These are phyloP conservation scores for Solanum chmielewskii DNA, from an alignment of 257 asterid species.

Conservation along the genomic window DNA sequence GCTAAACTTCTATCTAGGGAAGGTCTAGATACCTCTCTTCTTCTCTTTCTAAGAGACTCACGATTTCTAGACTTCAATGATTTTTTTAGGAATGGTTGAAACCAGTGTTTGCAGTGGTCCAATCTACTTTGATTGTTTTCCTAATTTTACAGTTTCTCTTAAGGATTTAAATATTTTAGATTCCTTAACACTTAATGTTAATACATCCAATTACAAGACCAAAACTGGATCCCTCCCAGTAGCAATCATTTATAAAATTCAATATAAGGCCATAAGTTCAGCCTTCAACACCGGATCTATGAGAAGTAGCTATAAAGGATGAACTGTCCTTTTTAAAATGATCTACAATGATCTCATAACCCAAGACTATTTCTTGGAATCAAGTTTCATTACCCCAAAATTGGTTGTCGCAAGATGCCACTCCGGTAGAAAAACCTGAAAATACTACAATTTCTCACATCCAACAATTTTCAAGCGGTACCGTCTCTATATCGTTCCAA, in stretches of 20 bases:
- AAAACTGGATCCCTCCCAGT: neutral
- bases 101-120: neutral
- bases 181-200: neutral
- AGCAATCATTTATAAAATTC: neutral
- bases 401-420: no score
- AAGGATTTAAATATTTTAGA: neutral
- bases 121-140: no score
- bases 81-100: neutral
- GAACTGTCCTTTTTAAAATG: no score
- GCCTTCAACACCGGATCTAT: neutral
- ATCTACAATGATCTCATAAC: neutral
- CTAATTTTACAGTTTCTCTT: neutral
- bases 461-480: no score
- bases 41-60: neutral
- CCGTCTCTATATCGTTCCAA: no score
- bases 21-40: neutral
- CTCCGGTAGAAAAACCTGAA: no score
- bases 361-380: no score
- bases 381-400: no score
- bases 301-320: neutral
- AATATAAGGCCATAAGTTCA: neutral
- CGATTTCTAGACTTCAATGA: no score
- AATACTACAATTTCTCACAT: no score
- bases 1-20: neutral
- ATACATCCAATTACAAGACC: no score